Conservation (phyloP, 2,329 filamentous ascomycete species). For the Biscogniauxia marginata region DNA sequence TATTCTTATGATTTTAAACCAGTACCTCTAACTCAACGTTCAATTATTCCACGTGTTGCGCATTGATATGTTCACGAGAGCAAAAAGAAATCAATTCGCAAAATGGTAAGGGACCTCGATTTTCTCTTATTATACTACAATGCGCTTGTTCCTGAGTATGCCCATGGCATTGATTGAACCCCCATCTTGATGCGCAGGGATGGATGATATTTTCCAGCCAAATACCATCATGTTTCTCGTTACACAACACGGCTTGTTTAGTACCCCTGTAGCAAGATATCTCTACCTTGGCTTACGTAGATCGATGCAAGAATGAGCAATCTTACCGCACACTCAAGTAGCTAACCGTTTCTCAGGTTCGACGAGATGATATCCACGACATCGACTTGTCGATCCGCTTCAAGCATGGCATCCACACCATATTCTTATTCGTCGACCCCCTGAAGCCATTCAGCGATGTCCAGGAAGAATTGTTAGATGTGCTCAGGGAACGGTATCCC, state of each 20-base stretch:
- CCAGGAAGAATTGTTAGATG: slow-evolving; percentile 56
- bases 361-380: slow-evolving; percentile 20
- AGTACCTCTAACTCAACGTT: too few relatives aligned
- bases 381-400: slow-evolving; percentile 60
- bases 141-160: background rate
- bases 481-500: slow-evolving; percentile 58
- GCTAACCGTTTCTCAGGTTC: slow-evolving; percentile 21
- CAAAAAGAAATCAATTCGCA: background rate
- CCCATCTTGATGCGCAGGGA: background rate
- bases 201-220: background rate
- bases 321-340: background rate
- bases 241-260: background rate
- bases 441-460: slow-evolving; percentile 56
- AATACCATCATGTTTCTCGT: background rate
- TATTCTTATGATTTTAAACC: too few relatives aligned
- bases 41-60: too few relatives aligned
- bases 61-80: background rate
- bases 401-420: slow-evolving; percentile 69
- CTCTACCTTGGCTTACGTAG: too few relatives aligned
- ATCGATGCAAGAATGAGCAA: too few relatives aligned
- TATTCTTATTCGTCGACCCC: slow-evolving; percentile 65
- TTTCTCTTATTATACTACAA: background rate
- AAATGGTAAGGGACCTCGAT: slow-evolving; percentile 15
- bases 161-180: too few relatives aligned
- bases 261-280: too few relatives aligned